Conservation (phyloP, 441 rosid genomes). For the Populus hybrid region DNA sequence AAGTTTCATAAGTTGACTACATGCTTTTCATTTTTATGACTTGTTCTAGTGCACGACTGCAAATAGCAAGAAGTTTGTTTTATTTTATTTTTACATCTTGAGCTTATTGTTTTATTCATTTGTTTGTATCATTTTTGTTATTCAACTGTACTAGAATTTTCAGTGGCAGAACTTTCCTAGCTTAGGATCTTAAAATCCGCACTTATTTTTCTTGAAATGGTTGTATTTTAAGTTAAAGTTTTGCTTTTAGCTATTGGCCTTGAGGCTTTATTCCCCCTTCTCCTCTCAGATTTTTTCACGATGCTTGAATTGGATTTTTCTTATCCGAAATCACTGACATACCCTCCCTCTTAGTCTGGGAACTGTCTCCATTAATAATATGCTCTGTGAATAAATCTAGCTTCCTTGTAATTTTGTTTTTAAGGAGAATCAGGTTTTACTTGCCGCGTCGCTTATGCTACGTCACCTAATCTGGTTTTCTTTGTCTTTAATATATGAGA, state of each 20-base stretch:
- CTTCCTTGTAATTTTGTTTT: neutral
- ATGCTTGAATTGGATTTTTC: neutral
- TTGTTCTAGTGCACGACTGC: neutral
- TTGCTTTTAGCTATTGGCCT: neutral
- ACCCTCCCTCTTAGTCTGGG: neutral
- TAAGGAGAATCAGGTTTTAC: neutral
- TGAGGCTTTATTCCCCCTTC: neutral
- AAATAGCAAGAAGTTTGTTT: conserved; percentile 3
- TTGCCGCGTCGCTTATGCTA: neutral
- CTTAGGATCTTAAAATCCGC: neutral
- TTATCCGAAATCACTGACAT: neutral
- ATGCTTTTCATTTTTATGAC: neutral
- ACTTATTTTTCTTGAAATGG: neutral
- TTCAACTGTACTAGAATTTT: neutral
- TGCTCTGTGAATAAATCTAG: neutral
- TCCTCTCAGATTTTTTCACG: neutral
- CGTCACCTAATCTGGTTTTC: neutral
- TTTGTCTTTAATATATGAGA: neutral
- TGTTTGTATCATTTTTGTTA: neutral
- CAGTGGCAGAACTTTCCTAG: neutral
- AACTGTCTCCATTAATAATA: neutral
- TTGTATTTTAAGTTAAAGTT: neutral
- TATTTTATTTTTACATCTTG: neutral
- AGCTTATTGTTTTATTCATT: neutral
- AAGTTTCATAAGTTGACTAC: conserved; percentile 1